These are phyloP conservation scores for Solanum gracilifrons DNA, from an alignment of 257 asterid genomes.

Conservation along the genomic window DNA sequence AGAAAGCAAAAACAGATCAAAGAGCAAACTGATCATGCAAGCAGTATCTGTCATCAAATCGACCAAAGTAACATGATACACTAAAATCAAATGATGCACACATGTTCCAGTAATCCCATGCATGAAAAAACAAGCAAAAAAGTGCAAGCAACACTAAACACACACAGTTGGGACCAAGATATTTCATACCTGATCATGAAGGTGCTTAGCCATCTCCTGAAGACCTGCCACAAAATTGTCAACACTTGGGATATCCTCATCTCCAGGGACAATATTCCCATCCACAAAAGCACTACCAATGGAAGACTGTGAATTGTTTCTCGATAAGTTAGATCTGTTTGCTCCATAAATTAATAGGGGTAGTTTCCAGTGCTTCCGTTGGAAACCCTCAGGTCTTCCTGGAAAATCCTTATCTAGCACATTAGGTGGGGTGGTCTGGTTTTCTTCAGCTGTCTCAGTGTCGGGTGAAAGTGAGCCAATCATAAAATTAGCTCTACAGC, in stretches of 20 bases:
- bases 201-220: conserved; percentile 75
- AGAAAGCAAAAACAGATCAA: neutral
- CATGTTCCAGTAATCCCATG: neutral
- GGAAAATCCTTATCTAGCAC: conserved; percentile 46
- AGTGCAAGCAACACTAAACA: neutral
- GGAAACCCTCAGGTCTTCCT: conserved; percentile 57
- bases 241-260: conserved; percentile 84
- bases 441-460: conserved; percentile 31
- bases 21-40: neutral
- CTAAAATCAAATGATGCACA: neutral
- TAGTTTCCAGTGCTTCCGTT: conserved; percentile 78
- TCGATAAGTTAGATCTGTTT: conserved; percentile 23
- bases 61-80: neutral
- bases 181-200: conserved; percentile 45
- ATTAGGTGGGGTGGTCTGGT: conserved; percentile 67
- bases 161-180: neutral
- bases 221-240: conserved; percentile 94
- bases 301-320: conserved; percentile 58
- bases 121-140: neutral
- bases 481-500: conserved; percentile 53
- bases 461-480: conserved; percentile 21
- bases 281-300: conserved; percentile 44
- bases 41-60: neutral
- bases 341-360: conserved; percentile 64
- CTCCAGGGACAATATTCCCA: conserved; percentile 42